These are phyloP conservation scores for Haematococcus sp. DNA, from an alignment of 139 green algal genomes.

Conservation along the genomic window DNA sequence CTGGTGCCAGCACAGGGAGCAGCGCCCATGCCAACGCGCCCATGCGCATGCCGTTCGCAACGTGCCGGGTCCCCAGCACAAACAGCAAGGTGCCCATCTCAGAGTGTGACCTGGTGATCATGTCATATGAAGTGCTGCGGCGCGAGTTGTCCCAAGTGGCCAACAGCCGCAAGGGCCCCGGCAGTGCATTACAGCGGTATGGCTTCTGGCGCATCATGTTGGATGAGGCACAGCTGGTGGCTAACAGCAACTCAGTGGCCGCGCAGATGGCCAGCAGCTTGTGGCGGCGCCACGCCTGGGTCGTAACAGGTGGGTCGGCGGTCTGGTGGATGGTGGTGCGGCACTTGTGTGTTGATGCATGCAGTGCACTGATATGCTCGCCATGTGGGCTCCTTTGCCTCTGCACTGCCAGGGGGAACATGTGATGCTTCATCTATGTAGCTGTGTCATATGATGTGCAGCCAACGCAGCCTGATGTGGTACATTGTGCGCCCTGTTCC, in stretches of 20 bases:
- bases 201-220: conserved; percentile 65
- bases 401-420: too few species aligned
- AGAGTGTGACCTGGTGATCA: conserved; percentile 40
- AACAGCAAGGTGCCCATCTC: conserved; percentile 31
- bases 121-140: conserved; percentile 37
- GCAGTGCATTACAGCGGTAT: conserved; percentile 32
- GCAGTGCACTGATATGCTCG: too few species aligned
- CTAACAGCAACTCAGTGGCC: conserved; percentile 47
- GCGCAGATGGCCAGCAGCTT: conserved; percentile 43
- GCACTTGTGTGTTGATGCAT: background rate
- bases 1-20: too few species aligned
- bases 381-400: too few species aligned
- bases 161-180: background rate
- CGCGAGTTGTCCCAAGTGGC: conserved; percentile 2
- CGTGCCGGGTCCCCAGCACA: background rate
- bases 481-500: background rate
- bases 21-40: too few species aligned
- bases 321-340: too few species aligned
- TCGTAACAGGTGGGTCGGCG: conserved; percentile 46
- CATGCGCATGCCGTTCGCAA: too few species aligned
- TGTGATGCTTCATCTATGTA: too few species aligned
- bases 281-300: conserved; percentile 61
- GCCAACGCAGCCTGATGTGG: background rate
- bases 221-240: conserved; percentile 68
- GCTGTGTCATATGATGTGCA: background rate